A percentile compares a stretch with the other conserved stretches of the same genome.
These are phyloP conservation scores for Vitis rotundifolia DNA, from an alignment of 164 flowering plant species.

Conservation along the genomic window DNA sequence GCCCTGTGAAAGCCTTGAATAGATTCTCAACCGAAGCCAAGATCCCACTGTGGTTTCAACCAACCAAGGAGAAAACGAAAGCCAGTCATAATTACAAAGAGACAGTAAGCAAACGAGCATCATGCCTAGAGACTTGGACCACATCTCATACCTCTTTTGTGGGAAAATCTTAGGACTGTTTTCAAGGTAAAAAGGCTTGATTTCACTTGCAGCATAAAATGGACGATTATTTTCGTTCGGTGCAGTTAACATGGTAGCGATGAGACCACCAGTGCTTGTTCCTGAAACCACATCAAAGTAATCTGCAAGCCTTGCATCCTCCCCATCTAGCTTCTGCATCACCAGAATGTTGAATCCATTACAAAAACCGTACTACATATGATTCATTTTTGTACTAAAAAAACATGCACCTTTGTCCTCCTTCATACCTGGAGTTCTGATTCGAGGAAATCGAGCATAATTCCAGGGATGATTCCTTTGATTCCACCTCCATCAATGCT, in stretches of 20 bases:
- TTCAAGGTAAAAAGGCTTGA: background rate
- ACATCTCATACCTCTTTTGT: too few species aligned
- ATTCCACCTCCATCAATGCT: too few species aligned
- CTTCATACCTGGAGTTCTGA: too few species aligned
- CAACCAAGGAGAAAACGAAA: background rate
- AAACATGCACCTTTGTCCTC: too few species aligned
- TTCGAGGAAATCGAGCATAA: too few species aligned
- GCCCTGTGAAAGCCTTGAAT: background rate
- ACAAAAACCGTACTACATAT: too few species aligned
- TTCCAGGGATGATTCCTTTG: too few species aligned
- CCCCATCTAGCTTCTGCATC: background rate
- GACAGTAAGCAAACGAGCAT: too few species aligned
- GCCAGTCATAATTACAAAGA: too few species aligned
- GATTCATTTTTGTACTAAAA: too few species aligned
- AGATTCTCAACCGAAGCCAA: background rate
- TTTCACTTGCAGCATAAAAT: background rate
- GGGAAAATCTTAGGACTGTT: background rate
- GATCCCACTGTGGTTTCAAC: background rate
- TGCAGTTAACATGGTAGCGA: constrained; percentile 1
- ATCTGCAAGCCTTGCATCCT: constrained; percentile 4
- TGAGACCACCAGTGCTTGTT: constrained; percentile 2
- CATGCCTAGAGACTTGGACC: too few species aligned
- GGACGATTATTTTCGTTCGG: constrained; percentile 1
- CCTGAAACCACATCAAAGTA: constrained; percentile 10
- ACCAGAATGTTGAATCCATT: too few species aligned